phyloP scores from a whole-genome alignment of 768 basidiomycete species.

The Amylocystis lapponica region DNA sequence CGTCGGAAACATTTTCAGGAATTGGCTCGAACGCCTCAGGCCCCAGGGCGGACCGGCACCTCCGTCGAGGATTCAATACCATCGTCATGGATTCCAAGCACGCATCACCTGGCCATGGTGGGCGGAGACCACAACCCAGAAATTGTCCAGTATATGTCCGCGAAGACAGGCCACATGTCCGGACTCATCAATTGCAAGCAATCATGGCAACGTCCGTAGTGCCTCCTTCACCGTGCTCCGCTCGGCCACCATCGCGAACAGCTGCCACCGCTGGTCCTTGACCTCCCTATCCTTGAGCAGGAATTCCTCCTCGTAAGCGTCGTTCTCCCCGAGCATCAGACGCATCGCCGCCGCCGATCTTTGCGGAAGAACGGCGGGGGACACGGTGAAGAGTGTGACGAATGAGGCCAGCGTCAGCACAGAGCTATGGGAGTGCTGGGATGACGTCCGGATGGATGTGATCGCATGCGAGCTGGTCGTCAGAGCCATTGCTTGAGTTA shows the following conservation, averaged over 20 bases:
- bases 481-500: slow-evolving; percentile 72
- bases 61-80: too few relatives aligned
- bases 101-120: too few relatives aligned
- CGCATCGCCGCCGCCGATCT: slow-evolving; percentile 73
- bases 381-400: slow-evolving; percentile 70
- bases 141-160: too few relatives aligned
- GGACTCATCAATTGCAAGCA: neutral
- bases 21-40: too few relatives aligned
- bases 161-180: too few relatives aligned
- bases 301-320: slow-evolving; percentile 45
- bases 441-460: slow-evolving; percentile 64
- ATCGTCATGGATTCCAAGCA: too few relatives aligned
- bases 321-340: slow-evolving; percentile 51
- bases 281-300: slow-evolving; percentile 51
- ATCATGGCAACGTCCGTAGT: slow-evolving; percentile 30
- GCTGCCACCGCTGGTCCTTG: slow-evolving; percentile 69
- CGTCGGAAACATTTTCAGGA: too few relatives aligned
- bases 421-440: slow-evolving; percentile 27
- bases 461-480: slow-evolving; percentile 74
- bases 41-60: too few relatives aligned
- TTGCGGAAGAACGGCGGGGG: slow-evolving; percentile 75
- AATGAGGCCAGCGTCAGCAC: slow-evolving; percentile 66
- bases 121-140: too few relatives aligned
- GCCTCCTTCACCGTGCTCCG: slow-evolving; percentile 67
- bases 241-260: slow-evolving; percentile 68